Conservation (phyloP, 129 eudicot genomes). For the Glebionis coronaria region DNA sequence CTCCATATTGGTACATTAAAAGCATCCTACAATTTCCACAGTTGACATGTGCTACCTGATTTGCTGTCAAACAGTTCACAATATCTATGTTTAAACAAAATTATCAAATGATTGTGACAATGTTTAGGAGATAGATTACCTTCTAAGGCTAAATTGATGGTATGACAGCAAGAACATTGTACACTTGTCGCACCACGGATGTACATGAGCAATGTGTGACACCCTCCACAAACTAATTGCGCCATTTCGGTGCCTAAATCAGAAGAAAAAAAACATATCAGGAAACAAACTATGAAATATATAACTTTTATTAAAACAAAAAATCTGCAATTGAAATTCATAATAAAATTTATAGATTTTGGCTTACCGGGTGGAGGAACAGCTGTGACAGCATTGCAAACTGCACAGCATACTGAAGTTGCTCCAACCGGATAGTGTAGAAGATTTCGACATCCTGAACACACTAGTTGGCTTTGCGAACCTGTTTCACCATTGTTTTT, state of each 20-base stretch:
- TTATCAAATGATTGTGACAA: slow-evolving; percentile 3
- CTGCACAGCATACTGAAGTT: slow-evolving; percentile 76
- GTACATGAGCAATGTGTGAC: slow-evolving; percentile 79
- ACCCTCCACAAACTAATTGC: slow-evolving; percentile 83
- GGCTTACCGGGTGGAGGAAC: slow-evolving; percentile 77
- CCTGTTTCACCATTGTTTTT: slow-evolving; percentile 38
- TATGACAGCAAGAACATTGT: slow-evolving; percentile 79
- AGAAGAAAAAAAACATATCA: slow-evolving; percentile 4
- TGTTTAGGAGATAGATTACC: slow-evolving; percentile 35
- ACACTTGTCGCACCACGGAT: slow-evolving; percentile 80
- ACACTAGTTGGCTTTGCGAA: slow-evolving; percentile 70
- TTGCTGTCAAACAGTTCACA: slow-evolving; percentile 43
- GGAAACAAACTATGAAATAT: background rate
- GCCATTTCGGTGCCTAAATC: slow-evolving; percentile 76
- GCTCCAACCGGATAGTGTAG: slow-evolving; percentile 71
- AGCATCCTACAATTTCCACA: slow-evolving; percentile 80
- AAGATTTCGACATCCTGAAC: slow-evolving; percentile 75
- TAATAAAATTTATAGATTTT: background rate
- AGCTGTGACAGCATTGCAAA: slow-evolving; percentile 76
- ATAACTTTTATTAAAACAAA: background rate
- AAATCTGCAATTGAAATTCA: background rate
- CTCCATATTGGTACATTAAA: slow-evolving; percentile 82
- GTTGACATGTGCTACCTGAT: slow-evolving; percentile 86
- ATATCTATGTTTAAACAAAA: background rate
- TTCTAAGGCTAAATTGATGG: slow-evolving; percentile 64